These are phyloP conservation scores for Fusarium dimerum DNA, from an alignment of 2,329 filamentous ascomycete genomes.

Conservation along the genomic window DNA sequence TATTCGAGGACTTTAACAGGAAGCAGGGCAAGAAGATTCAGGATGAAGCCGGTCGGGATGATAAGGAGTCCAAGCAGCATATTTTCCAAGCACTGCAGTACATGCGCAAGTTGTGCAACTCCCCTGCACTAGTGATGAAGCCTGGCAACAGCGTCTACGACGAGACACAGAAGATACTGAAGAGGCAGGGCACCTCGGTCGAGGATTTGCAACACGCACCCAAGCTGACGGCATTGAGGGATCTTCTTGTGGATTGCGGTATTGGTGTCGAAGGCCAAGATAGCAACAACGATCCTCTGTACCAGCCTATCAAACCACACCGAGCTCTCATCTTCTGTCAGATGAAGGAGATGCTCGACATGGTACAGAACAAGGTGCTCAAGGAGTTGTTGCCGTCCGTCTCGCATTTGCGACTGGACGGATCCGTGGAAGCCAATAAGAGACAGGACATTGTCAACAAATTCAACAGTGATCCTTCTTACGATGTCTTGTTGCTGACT, in stretches of 20 bases:
- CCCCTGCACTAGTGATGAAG: constrained; percentile 93
- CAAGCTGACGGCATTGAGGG: constrained; percentile 85
- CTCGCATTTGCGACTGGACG: constrained; percentile 91
- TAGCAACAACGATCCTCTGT: constrained; percentile 58
- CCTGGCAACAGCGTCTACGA: constrained; percentile 89
- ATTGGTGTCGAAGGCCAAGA: constrained; percentile 78
- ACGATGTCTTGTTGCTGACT: constrained; percentile 90
- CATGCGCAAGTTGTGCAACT: constrained; percentile 99
- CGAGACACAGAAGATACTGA: constrained; percentile 78
- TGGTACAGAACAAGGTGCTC: constrained; percentile 93
- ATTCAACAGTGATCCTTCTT: constrained; percentile 96
- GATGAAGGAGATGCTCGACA: constrained; percentile 99
- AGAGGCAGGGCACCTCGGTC: constrained; percentile 76
- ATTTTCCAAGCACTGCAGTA: constrained; percentile 99
- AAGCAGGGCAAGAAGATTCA: constrained; percentile 88
- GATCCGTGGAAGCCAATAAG: constrained; percentile 86
- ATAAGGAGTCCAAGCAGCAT: constrained; percentile 94
- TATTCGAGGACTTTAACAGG: constrained; percentile 96
- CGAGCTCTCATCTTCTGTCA: constrained; percentile 97
- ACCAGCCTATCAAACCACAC: constrained; percentile 90
- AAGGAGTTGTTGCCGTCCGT: constrained; percentile 89
- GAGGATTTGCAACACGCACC: constrained; percentile 87
- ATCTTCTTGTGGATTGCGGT: constrained; percentile 96
- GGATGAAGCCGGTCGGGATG: constrained; percentile 78
- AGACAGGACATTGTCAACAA: constrained; percentile 98